A percentile compares a stretch with the other conserved stretches of the same genome.
Conservation (phyloP, 306 rosid species). For the Hippophae rhamnoides region DNA sequence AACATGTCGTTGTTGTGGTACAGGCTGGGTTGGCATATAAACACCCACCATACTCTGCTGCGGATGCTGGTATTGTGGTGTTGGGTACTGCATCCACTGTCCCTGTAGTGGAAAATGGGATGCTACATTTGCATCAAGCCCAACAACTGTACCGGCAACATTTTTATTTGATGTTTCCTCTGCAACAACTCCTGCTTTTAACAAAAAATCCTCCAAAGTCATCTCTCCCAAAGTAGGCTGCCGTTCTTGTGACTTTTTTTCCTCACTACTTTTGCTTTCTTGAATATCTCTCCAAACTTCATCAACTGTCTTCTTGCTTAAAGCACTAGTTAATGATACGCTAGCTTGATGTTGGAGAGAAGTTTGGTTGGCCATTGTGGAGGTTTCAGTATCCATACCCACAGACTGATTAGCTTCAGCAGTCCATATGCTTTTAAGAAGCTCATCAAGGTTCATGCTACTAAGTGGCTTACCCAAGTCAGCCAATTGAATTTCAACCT, state of each 20-base stretch:
- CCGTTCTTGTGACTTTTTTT: slow-evolving; percentile 47
- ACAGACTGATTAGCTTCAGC: slow-evolving; percentile 66
- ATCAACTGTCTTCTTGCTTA: slow-evolving; percentile 88
- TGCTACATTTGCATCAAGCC: slow-evolving; percentile 32
- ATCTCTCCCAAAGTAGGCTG: slow-evolving; percentile 85
- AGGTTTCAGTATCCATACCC: slow-evolving; percentile 36
- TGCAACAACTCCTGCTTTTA: slow-evolving; percentile 78
- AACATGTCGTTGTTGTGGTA: slow-evolving; percentile 47
- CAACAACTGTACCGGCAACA: slow-evolving; percentile 28
- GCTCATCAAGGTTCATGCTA: slow-evolving; percentile 97
- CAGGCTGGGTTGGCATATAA: slow-evolving; percentile 52
- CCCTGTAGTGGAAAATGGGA: slow-evolving; percentile 51
- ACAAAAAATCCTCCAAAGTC: slow-evolving; percentile 95
- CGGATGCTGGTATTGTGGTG: slow-evolving; percentile 56
- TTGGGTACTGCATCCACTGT: slow-evolving; percentile 72
- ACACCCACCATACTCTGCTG: slow-evolving; percentile 64
- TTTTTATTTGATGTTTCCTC: slow-evolving; percentile 39
- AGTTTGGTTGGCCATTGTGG: slow-evolving; percentile 37
- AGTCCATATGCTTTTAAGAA: slow-evolving; percentile 78
- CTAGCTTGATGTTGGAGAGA: slow-evolving; percentile 60
- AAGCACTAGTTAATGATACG: slow-evolving; percentile 50
- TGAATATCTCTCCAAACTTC: slow-evolving; percentile 98
- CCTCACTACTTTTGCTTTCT: slow-evolving; percentile 40
- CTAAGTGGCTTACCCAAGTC: slow-evolving; percentile 85
- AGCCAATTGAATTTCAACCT: slow-evolving; percentile 86